phyloP scores from a whole-genome alignment of 495 filamentous ascomycete species.

The Xylaria telfairii region DNA sequence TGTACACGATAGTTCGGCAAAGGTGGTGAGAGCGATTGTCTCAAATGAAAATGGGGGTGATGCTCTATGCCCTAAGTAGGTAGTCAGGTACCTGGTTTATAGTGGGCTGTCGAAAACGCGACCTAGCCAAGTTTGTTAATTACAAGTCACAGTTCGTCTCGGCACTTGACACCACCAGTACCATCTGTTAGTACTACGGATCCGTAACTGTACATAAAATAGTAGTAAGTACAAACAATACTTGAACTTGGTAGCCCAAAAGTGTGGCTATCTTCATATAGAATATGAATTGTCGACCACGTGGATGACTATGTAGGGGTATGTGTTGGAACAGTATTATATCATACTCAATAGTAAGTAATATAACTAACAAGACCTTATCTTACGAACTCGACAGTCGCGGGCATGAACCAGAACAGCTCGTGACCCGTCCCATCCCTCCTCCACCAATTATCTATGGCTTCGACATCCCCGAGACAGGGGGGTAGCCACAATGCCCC shows the following conservation, averaged over 20 bases:
- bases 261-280: too few species aligned
- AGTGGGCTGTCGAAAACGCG: not conserved
- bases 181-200: too few species aligned
- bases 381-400: not conserved
- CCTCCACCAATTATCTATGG: not conserved
- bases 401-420: constrained; percentile 8
- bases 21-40: not conserved
- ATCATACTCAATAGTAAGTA: constrained; percentile 4
- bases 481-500: not conserved
- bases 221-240: too few species aligned
- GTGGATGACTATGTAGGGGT: too few species aligned
- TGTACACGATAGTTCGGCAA: not conserved
- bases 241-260: too few species aligned
- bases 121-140: not conserved
- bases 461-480: not conserved
- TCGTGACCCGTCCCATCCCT: not conserved
- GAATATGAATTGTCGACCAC: too few species aligned
- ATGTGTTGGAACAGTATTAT: not conserved
- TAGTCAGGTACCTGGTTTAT: not conserved
- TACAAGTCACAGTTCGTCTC: not conserved
- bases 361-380: not conserved
- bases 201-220: not conserved
- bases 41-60: not conserved
- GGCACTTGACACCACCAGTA: constrained; percentile 3
- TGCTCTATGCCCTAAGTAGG: not conserved